Conservation (phyloP, 2,329 filamentous ascomycete genomes). For the Calycina herbarum region DNA sequence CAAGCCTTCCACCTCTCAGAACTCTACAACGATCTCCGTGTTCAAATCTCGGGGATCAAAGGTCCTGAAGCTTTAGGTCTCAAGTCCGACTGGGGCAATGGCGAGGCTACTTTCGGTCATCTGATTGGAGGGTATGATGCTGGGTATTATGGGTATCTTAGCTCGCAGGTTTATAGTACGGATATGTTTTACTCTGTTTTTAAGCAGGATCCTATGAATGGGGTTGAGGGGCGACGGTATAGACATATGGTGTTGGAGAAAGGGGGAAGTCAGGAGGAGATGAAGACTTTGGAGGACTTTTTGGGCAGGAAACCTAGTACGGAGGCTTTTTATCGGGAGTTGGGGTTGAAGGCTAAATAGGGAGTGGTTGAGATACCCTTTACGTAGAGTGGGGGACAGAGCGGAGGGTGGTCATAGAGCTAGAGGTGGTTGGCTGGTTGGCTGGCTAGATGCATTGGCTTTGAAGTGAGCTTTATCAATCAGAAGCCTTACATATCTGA, state of each 20-base stretch:
- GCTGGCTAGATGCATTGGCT: no score
- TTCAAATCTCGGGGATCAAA: conserved; percentile 70
- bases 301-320: conserved; percentile 73
- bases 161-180: conserved; percentile 76
- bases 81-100: conserved; percentile 63
- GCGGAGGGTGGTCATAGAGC: no score
- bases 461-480: no score
- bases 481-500: no score
- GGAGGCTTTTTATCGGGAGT: conserved; percentile 77
- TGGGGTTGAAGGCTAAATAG: conserved; percentile 50
- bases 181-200: conserved; percentile 87
- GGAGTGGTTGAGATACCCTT: neutral
- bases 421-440: no score
- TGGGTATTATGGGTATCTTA: conserved; percentile 76
- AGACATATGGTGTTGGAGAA: conserved; percentile 76
- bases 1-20: conserved; percentile 64
- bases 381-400: neutral
- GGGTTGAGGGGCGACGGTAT: conserved; percentile 71
- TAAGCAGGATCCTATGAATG: conserved; percentile 76
- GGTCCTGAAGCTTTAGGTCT: conserved; percentile 68
- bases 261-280: conserved; percentile 78
- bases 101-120: conserved; percentile 79
- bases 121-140: conserved; percentile 83
- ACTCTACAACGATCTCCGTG: conserved; percentile 71
- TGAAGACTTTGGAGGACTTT: conserved; percentile 77